phyloP scores from a whole-genome alignment of 2,329 filamentous ascomycete genomes.

The Orbilia ellipsospora region DNA sequence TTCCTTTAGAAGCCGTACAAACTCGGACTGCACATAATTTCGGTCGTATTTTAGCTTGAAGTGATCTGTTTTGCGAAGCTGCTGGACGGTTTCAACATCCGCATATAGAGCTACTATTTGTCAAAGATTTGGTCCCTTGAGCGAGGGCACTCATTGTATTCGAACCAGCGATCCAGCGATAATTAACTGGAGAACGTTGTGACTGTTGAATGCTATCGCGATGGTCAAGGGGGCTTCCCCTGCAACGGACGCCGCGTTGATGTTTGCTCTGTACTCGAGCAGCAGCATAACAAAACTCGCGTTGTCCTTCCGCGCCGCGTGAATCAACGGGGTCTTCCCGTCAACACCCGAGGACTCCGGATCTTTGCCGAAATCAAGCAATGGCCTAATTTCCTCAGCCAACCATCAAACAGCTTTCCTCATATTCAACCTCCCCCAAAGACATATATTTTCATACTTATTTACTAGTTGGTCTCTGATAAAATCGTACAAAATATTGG shows the following conservation, averaged over 20 bases:
- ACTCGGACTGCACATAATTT: not conserved
- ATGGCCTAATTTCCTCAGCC: too few species aligned
- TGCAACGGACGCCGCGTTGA: not conserved
- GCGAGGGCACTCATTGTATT: not conserved
- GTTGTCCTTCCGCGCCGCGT: not conserved
- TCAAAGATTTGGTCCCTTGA: too few species aligned
- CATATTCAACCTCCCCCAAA: too few species aligned
- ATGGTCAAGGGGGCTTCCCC: not conserved
- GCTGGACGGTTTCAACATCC: not conserved
- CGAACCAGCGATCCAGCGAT: conserved; percentile 5
- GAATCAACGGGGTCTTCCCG: not conserved
- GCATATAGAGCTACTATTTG: too few species aligned
- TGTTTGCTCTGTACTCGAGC: not conserved
- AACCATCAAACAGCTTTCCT: too few species aligned
- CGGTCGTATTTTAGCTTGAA: conserved; percentile 4
- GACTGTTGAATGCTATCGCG: not conserved
- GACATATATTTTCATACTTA: too few species aligned
- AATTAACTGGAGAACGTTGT: not conserved
- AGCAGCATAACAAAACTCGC: not conserved
- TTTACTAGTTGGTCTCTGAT: too few species aligned
- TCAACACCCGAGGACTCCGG: not conserved
- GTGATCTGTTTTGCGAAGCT: not conserved
- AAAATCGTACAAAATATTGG: too few species aligned
- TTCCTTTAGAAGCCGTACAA: not conserved
- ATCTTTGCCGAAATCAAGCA: conserved; percentile 3